These are phyloP conservation scores for Rickenella mellea DNA, from an alignment of 768 basidiomycete species.

Conservation along the genomic window DNA sequence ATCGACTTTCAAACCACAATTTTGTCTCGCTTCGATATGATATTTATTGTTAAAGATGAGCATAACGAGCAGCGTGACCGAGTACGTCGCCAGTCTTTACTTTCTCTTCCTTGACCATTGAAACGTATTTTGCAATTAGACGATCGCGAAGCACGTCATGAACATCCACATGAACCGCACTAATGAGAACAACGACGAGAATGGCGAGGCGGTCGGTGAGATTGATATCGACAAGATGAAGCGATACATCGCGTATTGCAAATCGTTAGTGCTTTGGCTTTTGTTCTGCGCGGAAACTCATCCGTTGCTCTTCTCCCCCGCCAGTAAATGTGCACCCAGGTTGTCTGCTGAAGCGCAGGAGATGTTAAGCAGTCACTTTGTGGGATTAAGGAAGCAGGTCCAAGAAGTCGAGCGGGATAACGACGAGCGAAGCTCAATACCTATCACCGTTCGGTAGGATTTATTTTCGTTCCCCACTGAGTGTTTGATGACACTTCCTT, in stretches of 20 bases:
- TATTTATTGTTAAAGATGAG: slow-evolving; percentile 97
- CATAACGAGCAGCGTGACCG: slow-evolving; percentile 91
- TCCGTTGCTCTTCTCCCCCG: not conserved
- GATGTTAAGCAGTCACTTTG: slow-evolving; percentile 94
- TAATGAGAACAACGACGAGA: slow-evolving; percentile 50
- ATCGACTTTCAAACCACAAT: slow-evolving; percentile 99
- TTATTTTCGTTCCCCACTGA: slow-evolving; percentile 2
- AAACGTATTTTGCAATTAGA: slow-evolving; percentile 35
- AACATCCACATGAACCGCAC: slow-evolving; percentile 96
- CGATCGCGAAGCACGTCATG: slow-evolving; percentile 96
- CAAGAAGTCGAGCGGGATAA: slow-evolving; percentile 95
- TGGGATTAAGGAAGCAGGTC: slow-evolving; percentile 84
- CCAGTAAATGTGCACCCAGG: slow-evolving; percentile 92
- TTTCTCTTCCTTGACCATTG: not conserved
- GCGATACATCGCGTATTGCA: slow-evolving; percentile 92
- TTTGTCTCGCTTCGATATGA: slow-evolving; percentile 98
- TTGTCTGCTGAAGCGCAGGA: slow-evolving; percentile 90
- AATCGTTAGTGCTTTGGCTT: slow-evolving; percentile 45
- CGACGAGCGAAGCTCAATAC: slow-evolving; percentile 95
- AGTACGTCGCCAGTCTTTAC: slow-evolving; percentile 31
- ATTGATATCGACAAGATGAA: slow-evolving; percentile 98
- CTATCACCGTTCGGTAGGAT: slow-evolving; percentile 89
- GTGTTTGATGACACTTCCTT: slow-evolving; percentile 18
- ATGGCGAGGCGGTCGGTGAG: slow-evolving; percentile 68
- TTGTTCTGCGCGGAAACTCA: not conserved